Evolutionary conservation across 2,329 filamentous ascomycete species (phyloP), one percentile per base, ranked within the genome.

Genomic region (Colletotrichum cordylinicola): DNA sequence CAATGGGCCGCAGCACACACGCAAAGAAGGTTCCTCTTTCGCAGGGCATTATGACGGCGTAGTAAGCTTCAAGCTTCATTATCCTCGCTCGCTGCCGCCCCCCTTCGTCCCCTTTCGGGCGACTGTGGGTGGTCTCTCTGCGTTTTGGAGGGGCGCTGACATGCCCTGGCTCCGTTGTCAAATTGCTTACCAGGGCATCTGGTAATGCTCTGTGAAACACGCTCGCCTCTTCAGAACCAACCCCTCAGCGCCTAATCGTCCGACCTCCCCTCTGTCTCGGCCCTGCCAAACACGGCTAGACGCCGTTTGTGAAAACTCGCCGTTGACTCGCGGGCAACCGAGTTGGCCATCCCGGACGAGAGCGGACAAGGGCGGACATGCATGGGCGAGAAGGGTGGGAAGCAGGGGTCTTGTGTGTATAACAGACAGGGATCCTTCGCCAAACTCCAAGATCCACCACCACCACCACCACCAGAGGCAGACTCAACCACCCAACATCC

Each of bases 241-340:
- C 39, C 73, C 64, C 62, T 66, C 69, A 43, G 69, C 70, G 62
- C 73, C 62, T 62, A 75, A 48, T 75, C 73, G 70, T 75, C 73
- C 73, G 73, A 75, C 73, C 64, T 75, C 56, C 43, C 56, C 13
- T 67, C 62, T 62, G 58, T 68, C 55, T 72, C 73, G 73, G 73
- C 56, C 33, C 73, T 60, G 43, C 73, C 73, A 73, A 65, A 75
- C 69, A 75, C 73, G 73, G 73, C 73, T 75, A 68, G 73, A 33
- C 55, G 56, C 73, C 73, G 69, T 72, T 75, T 68, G 29, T 37
- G 62, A 62, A 35, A 29, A 58, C 70, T 39, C 24, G 62, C 12
- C 37, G 48, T 56, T 72, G 39, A 75, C 73, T 75, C 27, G 69
- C 56, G 56, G 56, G 60, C 56, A 21, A 16, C 67, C 55, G 61